A percentile compares a stretch with the other conserved stretches of the same genome.
These are phyloP conservation scores for Hortiboletus flavorubellus DNA, from an alignment of 768 basidiomycete species.

Conservation along the genomic window DNA sequence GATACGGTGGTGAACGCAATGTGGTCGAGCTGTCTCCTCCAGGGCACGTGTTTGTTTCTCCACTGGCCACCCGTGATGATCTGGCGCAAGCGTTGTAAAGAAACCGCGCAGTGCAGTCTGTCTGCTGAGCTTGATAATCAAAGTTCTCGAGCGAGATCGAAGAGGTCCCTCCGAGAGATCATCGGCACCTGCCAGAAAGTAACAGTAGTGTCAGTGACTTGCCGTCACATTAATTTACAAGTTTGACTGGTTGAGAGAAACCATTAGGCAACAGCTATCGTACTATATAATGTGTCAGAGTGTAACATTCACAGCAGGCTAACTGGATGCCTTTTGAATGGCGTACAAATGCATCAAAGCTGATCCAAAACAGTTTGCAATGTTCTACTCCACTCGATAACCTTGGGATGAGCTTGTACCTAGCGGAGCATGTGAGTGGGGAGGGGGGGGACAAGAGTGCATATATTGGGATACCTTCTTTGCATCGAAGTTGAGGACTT, in stretches of 20 bases:
- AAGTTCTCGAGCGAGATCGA: not conserved
- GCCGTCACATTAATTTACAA: no score
- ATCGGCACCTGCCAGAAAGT: not conserved
- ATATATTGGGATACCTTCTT: conserved; percentile 49
- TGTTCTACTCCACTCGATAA: conserved; percentile 68
- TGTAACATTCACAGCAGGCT: not conserved
- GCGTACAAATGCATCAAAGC: conserved; percentile 2
- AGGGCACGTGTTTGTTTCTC: not conserved
- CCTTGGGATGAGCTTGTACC: conserved; percentile 73
- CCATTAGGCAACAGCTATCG: not conserved
- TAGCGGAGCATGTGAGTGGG: conserved; percentile 25
- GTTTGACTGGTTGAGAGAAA: not conserved
- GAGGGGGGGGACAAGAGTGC: not conserved
- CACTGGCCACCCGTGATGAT: conserved; percentile 1
- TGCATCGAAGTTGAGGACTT: conserved; percentile 77
- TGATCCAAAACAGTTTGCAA: conserved; percentile 45
- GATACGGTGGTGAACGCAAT: not conserved
- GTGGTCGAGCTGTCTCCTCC: not conserved
- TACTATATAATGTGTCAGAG: not conserved
- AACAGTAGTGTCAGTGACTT: not conserved
- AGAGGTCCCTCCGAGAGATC: not conserved
- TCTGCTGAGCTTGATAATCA: conserved; percentile 1
- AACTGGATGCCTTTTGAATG: not conserved
- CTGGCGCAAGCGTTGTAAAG: not conserved
- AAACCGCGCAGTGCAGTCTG: not conserved